A percentile compares a stretch with the other conserved stretches of the same genome.
Conservation (phyloP, 139 green algal genomes). For the Spirogloea muscicola region DNA sequence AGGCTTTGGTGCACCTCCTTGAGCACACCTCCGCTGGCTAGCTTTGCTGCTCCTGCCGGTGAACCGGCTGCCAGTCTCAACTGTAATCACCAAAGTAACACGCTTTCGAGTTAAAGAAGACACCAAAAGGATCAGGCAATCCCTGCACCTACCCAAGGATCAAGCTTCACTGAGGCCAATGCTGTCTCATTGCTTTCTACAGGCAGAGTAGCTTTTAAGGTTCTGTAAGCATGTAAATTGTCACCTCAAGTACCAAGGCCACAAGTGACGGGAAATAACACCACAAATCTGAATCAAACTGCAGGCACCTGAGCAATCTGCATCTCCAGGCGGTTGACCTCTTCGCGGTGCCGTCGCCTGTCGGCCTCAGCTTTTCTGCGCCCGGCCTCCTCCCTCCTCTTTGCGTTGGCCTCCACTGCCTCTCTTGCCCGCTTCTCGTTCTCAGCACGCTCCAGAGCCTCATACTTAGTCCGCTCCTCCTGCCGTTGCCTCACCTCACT, state of each 20-base stretch:
- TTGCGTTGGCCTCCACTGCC: slow-evolving; percentile 6
- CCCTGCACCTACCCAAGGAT: background rate
- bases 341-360: background rate
- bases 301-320: slow-evolving; percentile 20
- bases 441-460: background rate
- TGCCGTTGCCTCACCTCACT: slow-evolving; percentile 17
- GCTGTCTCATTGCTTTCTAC: background rate
- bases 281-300: background rate
- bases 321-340: slow-evolving; percentile 12
- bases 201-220: no score
- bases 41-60: slow-evolving; percentile 3
- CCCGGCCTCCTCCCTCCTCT: slow-evolving; percentile 7
- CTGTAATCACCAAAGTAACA: no score
- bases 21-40: background rate
- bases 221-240: background rate
- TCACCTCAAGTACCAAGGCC: background rate
- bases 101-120: background rate
- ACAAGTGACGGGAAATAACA: background rate
- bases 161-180: background rate
- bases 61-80: no score
- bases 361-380: slow-evolving; percentile 14
- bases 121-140: background rate
- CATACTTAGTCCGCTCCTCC: slow-evolving; percentile 9
- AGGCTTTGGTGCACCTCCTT: background rate
- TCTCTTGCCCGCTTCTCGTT: slow-evolving; percentile 13